Percentiles rank a stretch among this genome's conserved stretches.
Evolutionary conservation across 2,329 filamentous ascomycete species (phyloP).

Genomic region (Nemania sp.): DNA sequence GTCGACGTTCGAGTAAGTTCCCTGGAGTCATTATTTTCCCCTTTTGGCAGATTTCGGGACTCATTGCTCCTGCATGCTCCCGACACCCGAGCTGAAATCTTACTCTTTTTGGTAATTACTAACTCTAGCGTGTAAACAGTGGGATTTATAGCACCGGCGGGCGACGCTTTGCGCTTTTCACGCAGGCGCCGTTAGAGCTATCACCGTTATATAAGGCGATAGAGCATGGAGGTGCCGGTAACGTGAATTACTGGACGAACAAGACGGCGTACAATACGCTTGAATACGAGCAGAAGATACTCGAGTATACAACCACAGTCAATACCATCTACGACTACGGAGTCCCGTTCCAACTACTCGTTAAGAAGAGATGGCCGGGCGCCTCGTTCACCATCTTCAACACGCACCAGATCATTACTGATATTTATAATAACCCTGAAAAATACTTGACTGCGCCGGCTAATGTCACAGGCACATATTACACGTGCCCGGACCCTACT

Average conservation of each 20-base stretch:
- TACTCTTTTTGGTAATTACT: no score
- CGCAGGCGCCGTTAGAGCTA: constrained; percentile 74
- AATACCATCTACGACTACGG: constrained; percentile 65
- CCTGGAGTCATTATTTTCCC: no score
- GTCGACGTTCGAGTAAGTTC: constrained; percentile 70
- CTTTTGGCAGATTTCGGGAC: no score
- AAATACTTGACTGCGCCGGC: constrained; percentile 72
- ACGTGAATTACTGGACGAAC: constrained; percentile 61
- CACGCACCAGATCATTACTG: constrained; percentile 71
- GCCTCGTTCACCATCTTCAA: constrained; percentile 75
- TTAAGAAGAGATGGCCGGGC: constrained; percentile 64
- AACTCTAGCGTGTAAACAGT: no score
- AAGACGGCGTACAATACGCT: constrained; percentile 61
- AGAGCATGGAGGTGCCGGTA: constrained; percentile 56
- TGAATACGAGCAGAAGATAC: constrained; percentile 61
- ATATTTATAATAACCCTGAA: constrained; percentile 72
- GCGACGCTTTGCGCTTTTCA: constrained; percentile 78
- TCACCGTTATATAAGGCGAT: constrained; percentile 72
- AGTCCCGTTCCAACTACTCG: constrained; percentile 58
- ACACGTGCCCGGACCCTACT: constrained; percentile 59
- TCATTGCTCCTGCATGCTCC: no score
- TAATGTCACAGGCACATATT: constrained; percentile 70
- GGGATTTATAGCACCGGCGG: constrained; percentile 73
- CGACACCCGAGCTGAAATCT: no score
- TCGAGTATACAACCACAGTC: constrained; percentile 62